A percentile compares a stretch with the other conserved stretches of the same genome.
phyloP scores from a whole-genome alignment of 2,329 filamentous ascomycete species.

The Rhexocercosporidium sp. region DNA sequence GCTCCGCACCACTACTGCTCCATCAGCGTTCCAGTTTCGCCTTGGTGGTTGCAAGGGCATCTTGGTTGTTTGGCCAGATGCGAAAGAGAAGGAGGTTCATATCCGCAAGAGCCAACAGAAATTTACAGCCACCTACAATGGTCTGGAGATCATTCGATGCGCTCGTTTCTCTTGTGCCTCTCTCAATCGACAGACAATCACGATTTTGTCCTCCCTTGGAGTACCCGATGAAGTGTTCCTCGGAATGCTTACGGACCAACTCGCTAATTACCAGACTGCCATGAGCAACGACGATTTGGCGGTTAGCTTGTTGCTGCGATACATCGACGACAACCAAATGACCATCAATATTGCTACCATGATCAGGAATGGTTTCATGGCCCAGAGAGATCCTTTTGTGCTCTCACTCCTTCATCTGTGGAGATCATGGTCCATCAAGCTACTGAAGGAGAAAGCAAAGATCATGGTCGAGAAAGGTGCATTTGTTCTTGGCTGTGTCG shows the following conservation, averaged over 20 bases:
- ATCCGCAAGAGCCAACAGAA: constrained; percentile 88
- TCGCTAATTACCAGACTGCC: constrained; percentile 71
- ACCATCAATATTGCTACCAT: constrained; percentile 77
- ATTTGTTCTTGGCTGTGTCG: constrained; percentile 85
- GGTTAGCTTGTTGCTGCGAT: constrained; percentile 69
- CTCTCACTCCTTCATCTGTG: constrained; percentile 81
- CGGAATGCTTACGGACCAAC: constrained; percentile 68
- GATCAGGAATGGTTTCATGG: constrained; percentile 81
- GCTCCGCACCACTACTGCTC: constrained; percentile 62
- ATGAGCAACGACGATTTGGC: constrained; percentile 71
- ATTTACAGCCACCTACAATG: constrained; percentile 73
- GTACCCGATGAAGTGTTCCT: constrained; percentile 72
- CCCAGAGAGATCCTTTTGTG: constrained; percentile 76
- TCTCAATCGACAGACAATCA: constrained; percentile 88
- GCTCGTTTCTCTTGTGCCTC: constrained; percentile 78
- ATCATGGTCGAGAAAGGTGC: constrained; percentile 83
- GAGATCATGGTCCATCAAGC: constrained; percentile 87
- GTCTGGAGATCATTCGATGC: constrained; percentile 83
- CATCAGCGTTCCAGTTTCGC: constrained; percentile 90
- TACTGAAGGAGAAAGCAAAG: constrained; percentile 89
- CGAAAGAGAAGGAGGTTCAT: constrained; percentile 70
- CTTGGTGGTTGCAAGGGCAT: constrained; percentile 93
- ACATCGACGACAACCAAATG: constrained; percentile 84
- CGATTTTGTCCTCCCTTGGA: constrained; percentile 80
- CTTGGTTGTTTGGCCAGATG: constrained; percentile 74